These are phyloP conservation scores for Mortierella sp. DNA, from an alignment of 371 early-diverging fungal genomes.

Conservation along the genomic window DNA sequence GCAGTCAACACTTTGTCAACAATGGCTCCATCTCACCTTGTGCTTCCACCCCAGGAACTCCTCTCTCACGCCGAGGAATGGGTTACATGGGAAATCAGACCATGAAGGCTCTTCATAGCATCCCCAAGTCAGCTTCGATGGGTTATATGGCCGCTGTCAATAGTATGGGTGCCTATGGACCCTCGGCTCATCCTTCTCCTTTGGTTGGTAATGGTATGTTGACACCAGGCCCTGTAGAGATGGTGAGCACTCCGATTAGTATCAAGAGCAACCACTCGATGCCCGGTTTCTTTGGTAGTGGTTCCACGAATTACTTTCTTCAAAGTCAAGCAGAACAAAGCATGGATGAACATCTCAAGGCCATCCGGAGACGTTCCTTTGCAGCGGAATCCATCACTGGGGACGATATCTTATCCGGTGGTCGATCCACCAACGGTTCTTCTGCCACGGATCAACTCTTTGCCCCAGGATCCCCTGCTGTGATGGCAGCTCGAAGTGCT, in stretches of 20 bases:
- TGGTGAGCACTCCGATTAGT: constrained; percentile 11
- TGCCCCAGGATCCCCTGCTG: not conserved
- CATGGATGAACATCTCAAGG: constrained; percentile 38
- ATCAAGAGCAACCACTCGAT: constrained; percentile 20
- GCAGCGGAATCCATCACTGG: constrained; percentile 10
- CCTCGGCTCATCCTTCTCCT: constrained; percentile 26
- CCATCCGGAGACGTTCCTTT: constrained; percentile 32
- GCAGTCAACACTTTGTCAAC: not conserved
- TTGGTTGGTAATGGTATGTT: not conserved
- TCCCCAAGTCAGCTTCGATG: constrained; percentile 28
- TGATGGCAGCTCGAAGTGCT: not conserved
- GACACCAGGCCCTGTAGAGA: not conserved
- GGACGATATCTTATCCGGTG: not conserved
- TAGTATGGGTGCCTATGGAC: constrained; percentile 4
- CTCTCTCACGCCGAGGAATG: constrained; percentile 21
- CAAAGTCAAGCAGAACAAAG: constrained; percentile 29
- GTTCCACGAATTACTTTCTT: not conserved
- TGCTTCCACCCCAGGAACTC: constrained; percentile 19
- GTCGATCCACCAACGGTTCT: not conserved
- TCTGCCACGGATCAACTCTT: not conserved
- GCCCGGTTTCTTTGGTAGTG: constrained; percentile 13
- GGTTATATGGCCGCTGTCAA: constrained; percentile 20
- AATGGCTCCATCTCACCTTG: constrained; percentile 14
- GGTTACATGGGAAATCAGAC: constrained; percentile 41
- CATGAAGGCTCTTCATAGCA: constrained; percentile 20